Base-by-base conservation (phyloP, 805 yeast genomes). In the Brettanomyces naardenensis region DNA sequence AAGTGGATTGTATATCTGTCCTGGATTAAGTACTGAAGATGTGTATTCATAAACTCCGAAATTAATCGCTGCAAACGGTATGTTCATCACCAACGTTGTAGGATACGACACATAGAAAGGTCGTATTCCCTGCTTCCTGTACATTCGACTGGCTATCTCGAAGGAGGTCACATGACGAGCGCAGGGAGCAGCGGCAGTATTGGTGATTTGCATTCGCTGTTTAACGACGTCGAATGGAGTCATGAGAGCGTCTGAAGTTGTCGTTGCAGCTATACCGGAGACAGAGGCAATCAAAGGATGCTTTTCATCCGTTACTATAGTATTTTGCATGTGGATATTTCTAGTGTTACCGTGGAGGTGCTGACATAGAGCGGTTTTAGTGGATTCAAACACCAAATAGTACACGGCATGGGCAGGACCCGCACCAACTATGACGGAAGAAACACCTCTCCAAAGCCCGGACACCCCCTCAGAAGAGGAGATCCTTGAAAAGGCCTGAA, bases 341-440 rank as follows among this genome's bases (percentile, higher is more conserved):
- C 38, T 34, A 7, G 32, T 37, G 9, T 18, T 33, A 22, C 28
- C 18, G n/a, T 28, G 15, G 4, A 22, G 19, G 17, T 22, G 28
- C 54, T 18, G 41, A 27, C 67, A 68, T 35, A 82, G 60, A 10
- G 68, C 55, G 6, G 81, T 75, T 54, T 83, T 82, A 34, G 88
- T 71, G 36, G 78, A 70, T 61, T 90, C 98, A 60, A 88, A 92
- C 4, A 92, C 94, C n/a, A 89, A 79, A 58, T 88, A 90, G 62
- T 92, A 90, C 5, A 92, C 82, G 3, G 97, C 97, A 64, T 90
- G 98, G 3, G 97, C 97, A 3, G 98, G 98, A 5, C 98, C 98
- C n/a, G 98, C 97, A 28, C 98, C 98, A 44, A 90, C 56, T 3
- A 88, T 79, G 42, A 92, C 95, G 1, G 95, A 83, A 19, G 87